These are phyloP conservation scores for Amniculicola lignicola DNA, from an alignment of 495 filamentous ascomycete genomes.

Conservation along the genomic window DNA sequence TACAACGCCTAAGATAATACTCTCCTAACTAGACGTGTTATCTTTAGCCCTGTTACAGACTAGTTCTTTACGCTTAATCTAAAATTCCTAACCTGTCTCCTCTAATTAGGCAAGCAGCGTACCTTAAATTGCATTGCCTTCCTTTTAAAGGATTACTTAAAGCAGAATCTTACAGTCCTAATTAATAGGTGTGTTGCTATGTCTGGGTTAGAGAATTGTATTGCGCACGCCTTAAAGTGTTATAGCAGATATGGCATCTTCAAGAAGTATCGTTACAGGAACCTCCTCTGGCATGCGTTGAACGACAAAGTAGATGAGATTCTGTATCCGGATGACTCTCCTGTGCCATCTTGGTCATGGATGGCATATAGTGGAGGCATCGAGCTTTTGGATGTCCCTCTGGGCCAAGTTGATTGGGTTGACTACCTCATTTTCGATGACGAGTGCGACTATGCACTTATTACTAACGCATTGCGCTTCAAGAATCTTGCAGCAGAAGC, in stretches of 20 bases:
- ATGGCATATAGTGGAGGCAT: conserved; percentile 20
- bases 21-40: conserved; percentile 1
- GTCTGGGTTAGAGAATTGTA: conserved; percentile 9
- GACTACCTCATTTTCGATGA: conserved; percentile 18
- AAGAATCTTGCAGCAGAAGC: not conserved
- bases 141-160: conserved; percentile 10
- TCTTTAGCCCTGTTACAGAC: not conserved
- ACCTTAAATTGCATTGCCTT: conserved; percentile 10
- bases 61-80: conserved; percentile 13
- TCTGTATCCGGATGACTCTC: not conserved
- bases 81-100: conserved; percentile 7
- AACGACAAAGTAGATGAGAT: conserved; percentile 5
- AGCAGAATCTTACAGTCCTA: conserved; percentile 6
- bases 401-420: conserved; percentile 8
- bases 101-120: conserved; percentile 1
- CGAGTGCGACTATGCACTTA: not conserved
- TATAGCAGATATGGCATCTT: conserved; percentile 16
- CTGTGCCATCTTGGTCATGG: conserved; percentile 19
- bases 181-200: conserved; percentile 10
- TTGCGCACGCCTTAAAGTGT: conserved; percentile 7
- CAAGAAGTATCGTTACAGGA: conserved; percentile 11
- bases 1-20: not conserved
- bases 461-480: not conserved
- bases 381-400: conserved; percentile 3
- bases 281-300: conserved; percentile 8